Conservation (phyloP, 1,139 yeast species). For the Geotrichum histeridarum region DNA sequence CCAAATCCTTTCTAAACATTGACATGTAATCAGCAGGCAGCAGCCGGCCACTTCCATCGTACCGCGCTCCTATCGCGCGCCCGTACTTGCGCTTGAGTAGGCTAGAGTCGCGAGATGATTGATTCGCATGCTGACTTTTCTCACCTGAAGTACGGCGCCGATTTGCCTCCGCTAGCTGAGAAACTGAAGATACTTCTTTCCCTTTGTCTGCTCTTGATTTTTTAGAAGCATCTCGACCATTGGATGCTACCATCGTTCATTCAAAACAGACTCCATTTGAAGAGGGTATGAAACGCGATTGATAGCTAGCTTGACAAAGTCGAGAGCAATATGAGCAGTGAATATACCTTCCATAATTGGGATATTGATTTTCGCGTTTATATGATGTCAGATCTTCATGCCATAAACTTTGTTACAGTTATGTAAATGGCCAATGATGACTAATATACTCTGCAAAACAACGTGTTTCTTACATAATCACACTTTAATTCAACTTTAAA, state of each 20-base stretch:
- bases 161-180: constrained; percentile 4
- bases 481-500: no score
- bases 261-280: background rate
- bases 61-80: constrained; percentile 16
- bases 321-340: no score
- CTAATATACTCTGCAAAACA: no score
- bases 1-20: background rate
- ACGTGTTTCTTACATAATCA: no score
- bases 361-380: no score
- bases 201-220: background rate
- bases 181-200: background rate
- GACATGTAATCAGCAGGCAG: constrained; percentile 14
- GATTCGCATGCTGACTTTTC: background rate
- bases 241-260: constrained; percentile 2
- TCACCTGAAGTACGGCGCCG: background rate
- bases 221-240: constrained; percentile 1
- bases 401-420: no score
- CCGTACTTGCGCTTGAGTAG: constrained; percentile 17
- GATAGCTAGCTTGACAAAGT: no score
- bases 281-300: no score
- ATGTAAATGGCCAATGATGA: no score
- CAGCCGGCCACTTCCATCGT: constrained; percentile 17
- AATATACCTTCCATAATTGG: no score
- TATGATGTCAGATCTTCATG: no score
- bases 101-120: background rate